These are phyloP conservation scores for Marasmius fiardii DNA, from an alignment of 1,284 basidiomycete genomes.

Conservation along the genomic window DNA sequence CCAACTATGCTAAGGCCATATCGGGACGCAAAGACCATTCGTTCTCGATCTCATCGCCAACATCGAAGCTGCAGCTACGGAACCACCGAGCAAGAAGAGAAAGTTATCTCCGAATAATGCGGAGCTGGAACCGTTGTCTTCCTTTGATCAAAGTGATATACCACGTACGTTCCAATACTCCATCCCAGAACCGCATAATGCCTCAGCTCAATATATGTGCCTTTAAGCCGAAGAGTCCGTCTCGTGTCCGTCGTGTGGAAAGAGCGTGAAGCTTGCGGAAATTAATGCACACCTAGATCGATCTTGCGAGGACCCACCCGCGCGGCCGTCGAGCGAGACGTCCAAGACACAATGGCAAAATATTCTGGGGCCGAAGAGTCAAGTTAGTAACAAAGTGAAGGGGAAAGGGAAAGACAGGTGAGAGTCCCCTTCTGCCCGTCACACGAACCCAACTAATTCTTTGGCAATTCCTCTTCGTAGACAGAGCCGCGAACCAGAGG, in stretches of 20 bases:
- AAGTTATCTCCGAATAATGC: constrained; percentile 5
- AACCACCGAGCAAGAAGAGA: constrained; percentile 17
- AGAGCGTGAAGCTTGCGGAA: constrained; percentile 34
- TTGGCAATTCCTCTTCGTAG: neutral
- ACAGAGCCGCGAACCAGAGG: constrained; percentile 28
- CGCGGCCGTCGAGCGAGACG: constrained; percentile 14
- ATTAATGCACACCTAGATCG: constrained; percentile 66
- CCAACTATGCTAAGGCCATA: too few species aligned
- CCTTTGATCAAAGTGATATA: neutral
- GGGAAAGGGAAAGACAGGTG: constrained; percentile 47
- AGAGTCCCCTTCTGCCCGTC: too few species aligned
- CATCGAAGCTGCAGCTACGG: neutral
- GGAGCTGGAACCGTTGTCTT: neutral
- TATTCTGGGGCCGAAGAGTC: constrained; percentile 28
- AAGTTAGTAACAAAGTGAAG: constrained; percentile 53
- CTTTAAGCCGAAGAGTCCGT: constrained; percentile 29
- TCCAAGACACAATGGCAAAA: constrained; percentile 21
- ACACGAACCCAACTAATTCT: too few species aligned
- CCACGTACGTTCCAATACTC: neutral
- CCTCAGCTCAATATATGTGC: too few species aligned
- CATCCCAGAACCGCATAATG: too few species aligned
- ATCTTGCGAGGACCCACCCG: constrained; percentile 33
- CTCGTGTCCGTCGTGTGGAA: constrained; percentile 55
- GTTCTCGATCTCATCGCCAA: constrained; percentile 33
- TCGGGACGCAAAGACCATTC: constrained; percentile 30